Evolutionary conservation across 371 early-diverging fungal genomes (phyloP).

Genomic region (Rhizopus stolonifer): DNA sequence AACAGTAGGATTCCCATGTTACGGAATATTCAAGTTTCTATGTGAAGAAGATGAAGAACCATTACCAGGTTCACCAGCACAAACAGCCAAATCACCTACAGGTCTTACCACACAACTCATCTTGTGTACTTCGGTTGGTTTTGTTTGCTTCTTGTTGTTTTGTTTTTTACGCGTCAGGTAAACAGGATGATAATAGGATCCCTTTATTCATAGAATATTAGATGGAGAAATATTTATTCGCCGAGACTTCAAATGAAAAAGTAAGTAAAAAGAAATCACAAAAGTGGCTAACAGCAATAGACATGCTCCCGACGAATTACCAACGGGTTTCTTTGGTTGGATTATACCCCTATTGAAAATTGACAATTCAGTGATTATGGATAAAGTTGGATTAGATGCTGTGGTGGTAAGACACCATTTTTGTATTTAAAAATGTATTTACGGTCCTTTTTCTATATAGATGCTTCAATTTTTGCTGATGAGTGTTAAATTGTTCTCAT

Average conservation of each 20-base stretch:
- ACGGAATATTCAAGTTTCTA: slow-evolving; percentile 22
- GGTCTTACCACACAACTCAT: slow-evolving; percentile 47
- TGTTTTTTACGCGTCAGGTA: slow-evolving; percentile 46
- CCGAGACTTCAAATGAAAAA: slow-evolving; percentile 61
- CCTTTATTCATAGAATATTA: slow-evolving; percentile 5
- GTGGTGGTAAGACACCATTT: slow-evolving; percentile 46
- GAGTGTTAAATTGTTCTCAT: slow-evolving; percentile 48
- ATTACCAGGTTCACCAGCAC: slow-evolving; percentile 43
- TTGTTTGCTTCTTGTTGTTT: slow-evolving; percentile 42
- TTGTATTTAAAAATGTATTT: neutral
- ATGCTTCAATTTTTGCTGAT: slow-evolving; percentile 55
- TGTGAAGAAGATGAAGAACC: slow-evolving; percentile 39
- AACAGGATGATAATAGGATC: neutral
- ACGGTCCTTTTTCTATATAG: slow-evolving; percentile 18
- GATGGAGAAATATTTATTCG: slow-evolving; percentile 61
- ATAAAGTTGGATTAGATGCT: slow-evolving; percentile 69
- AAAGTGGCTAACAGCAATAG: slow-evolving; percentile 21
- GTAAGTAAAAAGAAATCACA: slow-evolving; percentile 26
- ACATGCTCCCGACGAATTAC: slow-evolving; percentile 54
- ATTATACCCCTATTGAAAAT: slow-evolving; percentile 55
- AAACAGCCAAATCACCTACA: slow-evolving; percentile 43
- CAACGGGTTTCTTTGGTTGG: slow-evolving; percentile 63
- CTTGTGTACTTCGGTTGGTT: slow-evolving; percentile 44
- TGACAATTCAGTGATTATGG: slow-evolving; percentile 55
- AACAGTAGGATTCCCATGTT: slow-evolving; percentile 20